Base-by-base conservation (phyloP, 805 yeast genomes). In the Ogataea siamensis region DNA sequence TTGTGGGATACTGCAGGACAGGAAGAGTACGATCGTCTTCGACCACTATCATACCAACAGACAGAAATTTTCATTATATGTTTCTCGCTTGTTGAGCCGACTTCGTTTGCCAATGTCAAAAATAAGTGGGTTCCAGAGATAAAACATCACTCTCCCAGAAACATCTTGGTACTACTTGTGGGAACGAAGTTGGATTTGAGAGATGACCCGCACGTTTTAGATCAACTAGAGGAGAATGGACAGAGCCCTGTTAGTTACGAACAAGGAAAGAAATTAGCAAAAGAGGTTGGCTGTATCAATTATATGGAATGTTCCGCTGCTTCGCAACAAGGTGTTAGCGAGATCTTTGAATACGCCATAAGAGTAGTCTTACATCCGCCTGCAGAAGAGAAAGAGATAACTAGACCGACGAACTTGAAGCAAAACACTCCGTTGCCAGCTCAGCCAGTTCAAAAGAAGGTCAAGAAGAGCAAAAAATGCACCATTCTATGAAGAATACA, bases 1-100 rank as follows among this genome's bases (percentile, higher is more conserved):
- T 71, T 88, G 31, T 88, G 96, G 96, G 96, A 88, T 74, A 88
- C 96, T 11, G 96, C 96, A 3, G 96, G 96, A 18, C 96, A 88
- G 63, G 83, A 85, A 55, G 96, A 87, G 58, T 87, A 87, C 60
- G 96, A 88, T 60, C 71, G 95, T 44, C 71, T 87, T 54, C 73
- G 96, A 62, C 96, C 96, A 3, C 68, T 88, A 45, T 83, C 93
- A 7, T 88, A 88, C 55, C 95, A 96, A 3, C 95, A 88, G 58
- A 87, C 96, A 0, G 95, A 87, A 53, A 83, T 88, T 23, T 88
- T 88, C 56, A 64, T 88, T 37, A 76, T 86, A 42, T 88, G 96
- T 63, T 88, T 87, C 61, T 84, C 95, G 5, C 79, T 88, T 5
- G 82, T 83, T 28, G 83, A 80, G 52, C 94, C 89, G 21, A 73